These are phyloP conservation scores for Fusarium sarcochroum DNA, from an alignment of 2,329 filamentous ascomycete genomes.

Conservation along the genomic window DNA sequence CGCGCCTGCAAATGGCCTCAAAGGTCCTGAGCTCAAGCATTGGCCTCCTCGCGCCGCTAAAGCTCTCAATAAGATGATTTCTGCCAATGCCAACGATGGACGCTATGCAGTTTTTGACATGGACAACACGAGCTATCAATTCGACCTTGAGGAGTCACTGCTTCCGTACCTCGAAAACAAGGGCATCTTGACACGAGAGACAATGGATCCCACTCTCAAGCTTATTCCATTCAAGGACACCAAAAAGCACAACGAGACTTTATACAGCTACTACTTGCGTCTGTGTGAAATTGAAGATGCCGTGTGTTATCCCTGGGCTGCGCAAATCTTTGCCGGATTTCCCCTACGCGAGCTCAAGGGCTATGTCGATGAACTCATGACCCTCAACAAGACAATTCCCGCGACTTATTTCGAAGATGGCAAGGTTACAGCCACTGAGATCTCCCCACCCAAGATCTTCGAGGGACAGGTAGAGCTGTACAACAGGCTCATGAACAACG, in stretches of 20 bases:
- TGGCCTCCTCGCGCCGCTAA: conserved; percentile 56
- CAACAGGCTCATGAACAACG: conserved; percentile 59
- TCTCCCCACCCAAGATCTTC: conserved; percentile 56
- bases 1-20: conserved; percentile 29
- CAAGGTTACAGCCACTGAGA: conserved; percentile 45
- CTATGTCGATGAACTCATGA: conserved; percentile 63
- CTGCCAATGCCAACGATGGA: conserved; percentile 54
- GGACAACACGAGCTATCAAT: conserved; percentile 62
- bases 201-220: conserved; percentile 57
- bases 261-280: conserved; percentile 62
- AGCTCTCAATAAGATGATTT: conserved; percentile 56
- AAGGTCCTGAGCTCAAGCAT: conserved; percentile 49
- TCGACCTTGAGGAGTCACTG: conserved; percentile 60
- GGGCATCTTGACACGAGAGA: conserved; percentile 58
- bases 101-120: conserved; percentile 60
- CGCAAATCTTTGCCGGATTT: conserved; percentile 59
- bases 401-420: conserved; percentile 56
- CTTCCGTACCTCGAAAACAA: conserved; percentile 60
- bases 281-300: conserved; percentile 59
- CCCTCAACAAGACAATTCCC: conserved; percentile 55
- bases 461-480: conserved; percentile 60
- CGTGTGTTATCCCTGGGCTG: conserved; percentile 60
- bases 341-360: conserved; percentile 61
- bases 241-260: conserved; percentile 55
- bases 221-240: conserved; percentile 60